These are phyloP conservation scores for Gremmenia infestans DNA, from an alignment of 2,329 filamentous ascomycete species.

Conservation along the genomic window DNA sequence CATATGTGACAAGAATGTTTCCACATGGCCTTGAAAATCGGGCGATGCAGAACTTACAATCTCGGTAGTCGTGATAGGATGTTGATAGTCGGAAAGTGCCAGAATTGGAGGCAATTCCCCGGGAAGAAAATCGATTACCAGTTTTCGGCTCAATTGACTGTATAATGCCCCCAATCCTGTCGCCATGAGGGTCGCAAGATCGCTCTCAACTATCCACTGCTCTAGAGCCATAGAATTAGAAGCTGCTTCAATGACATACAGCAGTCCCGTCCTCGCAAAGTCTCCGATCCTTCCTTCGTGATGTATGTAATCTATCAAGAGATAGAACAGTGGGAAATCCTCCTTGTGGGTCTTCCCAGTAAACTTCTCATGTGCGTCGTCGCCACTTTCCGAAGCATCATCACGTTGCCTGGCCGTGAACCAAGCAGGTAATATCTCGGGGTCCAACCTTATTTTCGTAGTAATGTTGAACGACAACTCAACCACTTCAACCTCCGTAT, in stretches of 20 bases:
- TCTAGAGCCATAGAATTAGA: constrained; percentile 78
- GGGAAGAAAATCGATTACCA: constrained; percentile 72
- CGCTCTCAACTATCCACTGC: constrained; percentile 95
- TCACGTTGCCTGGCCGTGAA: constrained; percentile 60
- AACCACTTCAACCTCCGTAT: constrained; percentile 83
- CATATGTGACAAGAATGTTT: constrained; percentile 90
- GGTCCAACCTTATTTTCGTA: constrained; percentile 89
- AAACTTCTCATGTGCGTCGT: constrained; percentile 60
- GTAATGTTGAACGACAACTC: constrained; percentile 94
- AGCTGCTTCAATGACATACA: constrained; percentile 94
- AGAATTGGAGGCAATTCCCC: constrained; percentile 77
- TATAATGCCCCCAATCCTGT: constrained; percentile 80
- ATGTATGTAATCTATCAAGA: constrained; percentile 94
- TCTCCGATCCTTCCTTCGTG: constrained; percentile 92
- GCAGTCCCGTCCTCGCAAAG: constrained; percentile 86
- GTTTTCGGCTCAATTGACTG: constrained; percentile 65
- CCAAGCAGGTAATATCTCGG: constrained; percentile 83
- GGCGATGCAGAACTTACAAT: constrained; percentile 69
- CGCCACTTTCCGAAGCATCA: constrained; percentile 29
- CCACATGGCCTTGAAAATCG: constrained; percentile 78
- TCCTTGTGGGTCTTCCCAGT: constrained; percentile 81
- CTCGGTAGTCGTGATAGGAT: constrained; percentile 63
- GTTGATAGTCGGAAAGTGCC: constrained; percentile 81
- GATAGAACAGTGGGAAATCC: constrained; percentile 93
- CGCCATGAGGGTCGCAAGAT: constrained; percentile 94